phyloP scores from a whole-genome alignment of 1,284 basidiomycete species.

The Leccinum colubrinum region DNA sequence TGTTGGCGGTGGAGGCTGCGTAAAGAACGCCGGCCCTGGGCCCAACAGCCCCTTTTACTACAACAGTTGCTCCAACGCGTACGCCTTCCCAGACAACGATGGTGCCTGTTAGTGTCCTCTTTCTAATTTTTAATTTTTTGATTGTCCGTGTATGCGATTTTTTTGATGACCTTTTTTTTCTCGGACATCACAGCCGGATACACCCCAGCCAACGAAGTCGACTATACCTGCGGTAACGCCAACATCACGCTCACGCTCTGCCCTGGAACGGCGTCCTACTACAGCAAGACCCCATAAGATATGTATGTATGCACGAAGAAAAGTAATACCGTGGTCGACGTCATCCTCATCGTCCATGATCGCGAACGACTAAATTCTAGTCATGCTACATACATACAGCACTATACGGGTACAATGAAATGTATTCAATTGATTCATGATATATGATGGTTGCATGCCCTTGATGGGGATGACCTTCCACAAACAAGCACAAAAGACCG shows the following conservation, averaged over 20 bases:
- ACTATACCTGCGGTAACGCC: conserved; percentile 19
- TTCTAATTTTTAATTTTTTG: too few relatives aligned
- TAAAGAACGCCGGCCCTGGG: conserved; percentile 22
- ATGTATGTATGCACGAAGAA: not conserved
- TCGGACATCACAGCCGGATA: conserved; percentile 4
- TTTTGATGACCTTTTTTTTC: too few relatives aligned
- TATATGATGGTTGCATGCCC: not conserved
- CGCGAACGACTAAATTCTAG: not conserved
- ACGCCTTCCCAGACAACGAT: conserved; percentile 23
- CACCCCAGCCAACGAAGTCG: conserved; percentile 22
- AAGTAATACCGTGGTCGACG: not conserved
- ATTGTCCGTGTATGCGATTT: not conserved
- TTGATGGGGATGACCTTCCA: not conserved
- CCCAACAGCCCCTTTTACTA: conserved; percentile 24
- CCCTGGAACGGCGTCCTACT: conserved; percentile 21
- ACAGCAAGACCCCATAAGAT: not conserved
- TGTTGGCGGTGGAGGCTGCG: conserved; percentile 22
- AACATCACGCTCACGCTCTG: conserved; percentile 25
- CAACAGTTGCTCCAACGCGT: conserved; percentile 21
- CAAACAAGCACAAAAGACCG: not conserved
- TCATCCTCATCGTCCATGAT: not conserved
- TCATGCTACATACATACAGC: not conserved
- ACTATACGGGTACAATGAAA: conserved; percentile 4
- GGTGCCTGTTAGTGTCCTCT: conserved; percentile 10
- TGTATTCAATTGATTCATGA: not conserved